These are phyloP conservation scores for Petasospora fabianii DNA, from an alignment of 1,139 yeast species.

Conservation along the genomic window DNA sequence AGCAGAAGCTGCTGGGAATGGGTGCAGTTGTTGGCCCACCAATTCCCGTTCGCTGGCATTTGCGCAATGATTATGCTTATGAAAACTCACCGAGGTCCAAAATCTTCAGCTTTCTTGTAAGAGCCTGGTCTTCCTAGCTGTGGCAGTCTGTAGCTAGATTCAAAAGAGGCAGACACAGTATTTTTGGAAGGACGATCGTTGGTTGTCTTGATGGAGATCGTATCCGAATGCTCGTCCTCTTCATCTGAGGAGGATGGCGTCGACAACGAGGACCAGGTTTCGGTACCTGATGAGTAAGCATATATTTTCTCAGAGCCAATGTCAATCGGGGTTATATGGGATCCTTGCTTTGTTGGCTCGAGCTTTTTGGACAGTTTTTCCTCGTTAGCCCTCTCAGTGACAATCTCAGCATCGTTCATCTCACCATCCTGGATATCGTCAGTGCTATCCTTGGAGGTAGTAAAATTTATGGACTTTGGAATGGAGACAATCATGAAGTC, in stretches of 20 bases:
- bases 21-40: too few relatives aligned
- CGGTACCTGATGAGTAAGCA: constrained; percentile 2
- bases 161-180: background rate
- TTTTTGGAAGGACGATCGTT: background rate
- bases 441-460: background rate
- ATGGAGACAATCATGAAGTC: constrained; percentile 8
- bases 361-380: constrained; percentile 2
- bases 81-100: too few relatives aligned
- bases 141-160: constrained; percentile 1
- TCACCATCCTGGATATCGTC: background rate
- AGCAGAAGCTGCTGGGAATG: too few relatives aligned
- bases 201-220: constrained; percentile 1
- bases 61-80: too few relatives aligned
- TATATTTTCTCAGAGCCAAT: background rate
- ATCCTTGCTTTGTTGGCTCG: background rate
- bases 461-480: constrained; percentile 8
- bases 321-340: background rate
- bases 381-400: background rate
- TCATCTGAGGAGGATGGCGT: constrained; percentile 6
- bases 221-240: background rate
- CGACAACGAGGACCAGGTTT: constrained; percentile 7
- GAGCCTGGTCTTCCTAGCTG: background rate
- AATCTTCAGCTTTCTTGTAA: too few relatives aligned
- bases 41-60: too few relatives aligned
- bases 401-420: background rate